These are phyloP conservation scores for Aspergillus calidoustus DNA, from an alignment of 2,329 filamentous ascomycete genomes.

Conservation along the genomic window DNA sequence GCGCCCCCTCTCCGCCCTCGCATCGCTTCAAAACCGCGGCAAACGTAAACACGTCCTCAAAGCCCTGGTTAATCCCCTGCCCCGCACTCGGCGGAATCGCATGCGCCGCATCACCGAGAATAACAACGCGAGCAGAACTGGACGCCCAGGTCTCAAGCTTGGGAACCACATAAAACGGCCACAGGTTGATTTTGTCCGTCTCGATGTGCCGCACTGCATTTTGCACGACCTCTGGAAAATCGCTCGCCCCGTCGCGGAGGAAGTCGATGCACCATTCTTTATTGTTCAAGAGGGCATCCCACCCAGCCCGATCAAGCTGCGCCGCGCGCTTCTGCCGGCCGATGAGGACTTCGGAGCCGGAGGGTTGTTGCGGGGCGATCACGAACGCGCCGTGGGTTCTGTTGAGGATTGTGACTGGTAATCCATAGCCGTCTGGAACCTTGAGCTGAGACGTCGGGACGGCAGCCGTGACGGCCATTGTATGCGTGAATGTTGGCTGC, in stretches of 20 bases:
- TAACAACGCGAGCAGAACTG: constrained; percentile 42
- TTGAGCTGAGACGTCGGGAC: constrained; percentile 46
- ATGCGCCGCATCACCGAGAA: constrained; percentile 67
- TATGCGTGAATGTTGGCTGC: constrained; percentile 56
- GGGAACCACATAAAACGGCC: constrained; percentile 57
- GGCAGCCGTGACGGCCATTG: constrained; percentile 47
- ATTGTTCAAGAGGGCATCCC: constrained; percentile 47
- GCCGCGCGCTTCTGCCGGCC: constrained; percentile 50
- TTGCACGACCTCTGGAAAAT: constrained; percentile 43
- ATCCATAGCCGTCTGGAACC: constrained; percentile 39
- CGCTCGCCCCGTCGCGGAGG: constrained; percentile 38
- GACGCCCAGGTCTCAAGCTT: constrained; percentile 53
- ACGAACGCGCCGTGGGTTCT: constrained; percentile 53
- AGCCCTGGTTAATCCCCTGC: constrained; percentile 62
- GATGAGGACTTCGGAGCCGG: constrained; percentile 56
- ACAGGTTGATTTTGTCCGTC: constrained; percentile 47
- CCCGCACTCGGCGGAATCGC: constrained; percentile 65
- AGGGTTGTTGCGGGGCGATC: constrained; percentile 53
- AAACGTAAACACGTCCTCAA: constrained; percentile 58
- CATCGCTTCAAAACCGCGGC: constrained; percentile 25
- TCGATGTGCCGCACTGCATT: constrained; percentile 45
- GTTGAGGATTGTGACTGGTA: constrained; percentile 52
- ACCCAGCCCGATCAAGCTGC: constrained; percentile 48
- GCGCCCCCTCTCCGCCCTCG: constrained; percentile 3
- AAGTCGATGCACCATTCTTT: constrained; percentile 47